These are phyloP conservation scores for Omphalea diandra DNA, from an alignment of 441 rosid species.

Conservation along the genomic window DNA sequence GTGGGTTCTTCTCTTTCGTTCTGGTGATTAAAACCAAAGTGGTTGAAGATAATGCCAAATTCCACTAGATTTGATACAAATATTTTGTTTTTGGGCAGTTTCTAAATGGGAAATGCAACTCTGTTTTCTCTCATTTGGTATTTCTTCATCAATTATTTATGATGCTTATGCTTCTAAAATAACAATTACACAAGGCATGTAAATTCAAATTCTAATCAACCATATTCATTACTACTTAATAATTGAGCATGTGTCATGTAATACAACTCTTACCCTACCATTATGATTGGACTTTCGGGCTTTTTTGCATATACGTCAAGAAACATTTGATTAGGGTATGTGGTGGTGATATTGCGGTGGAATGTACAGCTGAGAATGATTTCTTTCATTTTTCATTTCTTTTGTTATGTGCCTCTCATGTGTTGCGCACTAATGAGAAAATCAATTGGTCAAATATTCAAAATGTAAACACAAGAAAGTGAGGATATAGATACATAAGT, in stretches of 20 bases:
- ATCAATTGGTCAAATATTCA: conserved; percentile 11
- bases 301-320: not conserved
- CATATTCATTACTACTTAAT: too few relatives aligned
- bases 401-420: conserved; percentile 25
- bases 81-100: too few relatives aligned
- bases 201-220: not conserved
- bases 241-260: too few relatives aligned
- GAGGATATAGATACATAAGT: not conserved
- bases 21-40: not conserved
- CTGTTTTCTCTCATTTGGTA: too few relatives aligned
- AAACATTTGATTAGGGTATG: not conserved
- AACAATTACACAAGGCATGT: not conserved
- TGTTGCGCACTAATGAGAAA: conserved; percentile 35
- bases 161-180: too few relatives aligned
- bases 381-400: not conserved
- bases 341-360: conserved; percentile 4
- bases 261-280: not conserved
- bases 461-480: not conserved
- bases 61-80: too few relatives aligned
- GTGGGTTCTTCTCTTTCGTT: too few relatives aligned
- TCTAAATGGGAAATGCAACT: too few relatives aligned
- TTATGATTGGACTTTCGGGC: not conserved
- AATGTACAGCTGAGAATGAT: conserved; percentile 21
- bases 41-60: not conserved
- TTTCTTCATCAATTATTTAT: too few relatives aligned